Evolutionary conservation across 768 basidiomycete species (phyloP).

Genomic region (Trametes elegans): DNA sequence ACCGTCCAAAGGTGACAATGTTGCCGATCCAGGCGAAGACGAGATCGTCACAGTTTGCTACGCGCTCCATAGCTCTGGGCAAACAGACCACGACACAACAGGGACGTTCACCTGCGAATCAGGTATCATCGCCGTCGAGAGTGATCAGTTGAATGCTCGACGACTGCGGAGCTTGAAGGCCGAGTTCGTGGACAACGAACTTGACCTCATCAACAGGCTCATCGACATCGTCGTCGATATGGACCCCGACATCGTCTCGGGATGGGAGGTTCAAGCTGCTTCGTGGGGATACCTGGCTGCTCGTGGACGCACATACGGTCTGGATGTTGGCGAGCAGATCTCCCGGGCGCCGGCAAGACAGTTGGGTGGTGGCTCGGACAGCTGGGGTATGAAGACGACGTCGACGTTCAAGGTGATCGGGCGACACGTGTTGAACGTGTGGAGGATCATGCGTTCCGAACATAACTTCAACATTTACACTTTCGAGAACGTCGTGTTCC

Average conservation of each 20-base stretch:
- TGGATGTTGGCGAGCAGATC: constrained; percentile 70
- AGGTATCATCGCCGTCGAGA: constrained; percentile 56
- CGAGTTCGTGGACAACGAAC: constrained; percentile 62
- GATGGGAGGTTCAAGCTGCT: constrained; percentile 86
- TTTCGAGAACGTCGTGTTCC: constrained; percentile 87
- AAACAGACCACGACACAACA: constrained; percentile 36
- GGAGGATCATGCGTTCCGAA: constrained; percentile 90
- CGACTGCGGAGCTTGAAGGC: constrained; percentile 44
- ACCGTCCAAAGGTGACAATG: constrained; percentile 52
- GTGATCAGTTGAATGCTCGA: constrained; percentile 36
- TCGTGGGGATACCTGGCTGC: constrained; percentile 90
- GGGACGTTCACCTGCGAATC: constrained; percentile 33
- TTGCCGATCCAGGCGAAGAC: constrained; percentile 68
- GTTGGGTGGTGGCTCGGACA: constrained; percentile 41
- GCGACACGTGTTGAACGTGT: constrained; percentile 88
- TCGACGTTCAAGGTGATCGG: constrained; percentile 85
- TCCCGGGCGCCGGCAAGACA: constrained; percentile 65
- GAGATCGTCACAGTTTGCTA: constrained; percentile 72
- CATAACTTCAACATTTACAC: constrained; percentile 75
- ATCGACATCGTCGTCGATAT: constrained; percentile 71
- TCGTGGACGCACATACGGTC: constrained; percentile 65
- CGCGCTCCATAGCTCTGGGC: constrained; percentile 55
- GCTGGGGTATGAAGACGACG: constrained; percentile 72
- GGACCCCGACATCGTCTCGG: constrained; percentile 89
- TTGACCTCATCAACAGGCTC: constrained; percentile 76